Base-by-base conservation (phyloP, 2,329 filamentous ascomycete genomes). In the Colletotrichum filicis region DNA sequence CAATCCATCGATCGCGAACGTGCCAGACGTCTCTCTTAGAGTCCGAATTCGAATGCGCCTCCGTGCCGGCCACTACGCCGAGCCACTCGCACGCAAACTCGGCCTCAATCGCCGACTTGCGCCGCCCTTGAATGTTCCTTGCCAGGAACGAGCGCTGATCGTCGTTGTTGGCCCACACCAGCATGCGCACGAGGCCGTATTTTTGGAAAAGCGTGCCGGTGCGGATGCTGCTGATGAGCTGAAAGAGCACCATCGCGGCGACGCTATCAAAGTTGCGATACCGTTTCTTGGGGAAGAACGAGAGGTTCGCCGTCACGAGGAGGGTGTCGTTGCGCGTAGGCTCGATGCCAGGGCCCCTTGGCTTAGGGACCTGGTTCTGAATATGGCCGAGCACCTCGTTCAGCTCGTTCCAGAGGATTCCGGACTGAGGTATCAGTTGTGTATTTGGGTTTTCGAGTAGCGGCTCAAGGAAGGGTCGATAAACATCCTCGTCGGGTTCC, bases 171-270 rank as follows among this genome's bases (percentile, higher is more conserved):
- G 92, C 78, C 92, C 95, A 95, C 52, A 95, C 79, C 1, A 98
- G 87, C 85, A 96, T 92, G 61, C 95, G 91, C 3, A 97, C 92
- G 22, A 92, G 88, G 3, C 96, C 96, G 79, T 95, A 95, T 32
- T 86, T 85, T 77, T 98, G 93, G 76, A 97, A 90, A 0, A 92
- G 85, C 0, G 85, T 82, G 62, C 90, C 86, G 2, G 86, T 83
- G 74, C 90, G 87, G 67, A 93, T 89, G 63, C 88, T 86, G 56
- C 82, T 84, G 76, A 92, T 85, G 70, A 94, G 87, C 78, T 93
- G 91, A 78, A 90, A 88, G 1, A 92, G 79, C 1, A 93, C 82
- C 68, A 93, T 84, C 70, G 84, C 81, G 63, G 87, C 86, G 72
- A 93, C 80, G 76, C 90, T 91, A 37, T 89, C 81, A 78, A 92